phyloP scores from a whole-genome alignment of 768 basidiomycete genomes.

The Lentinula aciculospora region DNA sequence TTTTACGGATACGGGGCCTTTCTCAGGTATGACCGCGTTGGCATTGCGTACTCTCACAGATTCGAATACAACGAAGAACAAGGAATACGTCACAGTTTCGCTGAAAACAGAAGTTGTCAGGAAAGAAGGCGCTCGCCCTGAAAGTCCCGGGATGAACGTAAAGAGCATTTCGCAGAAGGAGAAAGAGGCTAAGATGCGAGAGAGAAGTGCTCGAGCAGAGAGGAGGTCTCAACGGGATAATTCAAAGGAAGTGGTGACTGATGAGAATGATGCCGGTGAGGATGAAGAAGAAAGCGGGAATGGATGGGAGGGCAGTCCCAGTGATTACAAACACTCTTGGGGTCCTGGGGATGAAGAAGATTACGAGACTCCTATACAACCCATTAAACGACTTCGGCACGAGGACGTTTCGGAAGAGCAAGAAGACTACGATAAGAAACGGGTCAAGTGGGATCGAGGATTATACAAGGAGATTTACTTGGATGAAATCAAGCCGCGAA shows the following conservation, averaged over 20 bases:
- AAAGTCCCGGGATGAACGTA: conserved; percentile 74
- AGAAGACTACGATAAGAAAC: conserved; percentile 34
- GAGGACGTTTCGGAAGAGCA: conserved; percentile 26
- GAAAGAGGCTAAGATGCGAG: conserved; percentile 52
- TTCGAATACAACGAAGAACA: conserved; percentile 69
- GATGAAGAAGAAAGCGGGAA: conserved; percentile 16
- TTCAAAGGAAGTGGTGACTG: conserved; percentile 26
- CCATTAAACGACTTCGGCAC: conserved; percentile 32
- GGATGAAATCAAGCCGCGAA: conserved; percentile 55
- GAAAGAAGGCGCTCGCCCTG: conserved; percentile 65
- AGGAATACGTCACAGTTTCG: conserved; percentile 53
- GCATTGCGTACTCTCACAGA: conserved; percentile 67
- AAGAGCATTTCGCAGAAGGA: conserved; percentile 63
- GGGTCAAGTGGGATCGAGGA: conserved; percentile 77
- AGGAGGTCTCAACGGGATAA: conserved; percentile 44
- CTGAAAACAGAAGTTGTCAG: conserved; percentile 68
- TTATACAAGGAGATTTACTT: conserved; percentile 57
- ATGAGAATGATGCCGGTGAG: conserved; percentile 17
- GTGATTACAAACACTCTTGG: conserved; percentile 38
- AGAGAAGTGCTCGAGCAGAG: conserved; percentile 54
- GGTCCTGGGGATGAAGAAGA: conserved; percentile 83
- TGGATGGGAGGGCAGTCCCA: conserved; percentile 2
- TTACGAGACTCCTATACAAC: conserved; percentile 59
- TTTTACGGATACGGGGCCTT: conserved; percentile 32
- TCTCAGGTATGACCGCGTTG: conserved; percentile 63